phyloP scores from a whole-genome alignment of 257 asterid genomes.

The Striga asiatica region DNA sequence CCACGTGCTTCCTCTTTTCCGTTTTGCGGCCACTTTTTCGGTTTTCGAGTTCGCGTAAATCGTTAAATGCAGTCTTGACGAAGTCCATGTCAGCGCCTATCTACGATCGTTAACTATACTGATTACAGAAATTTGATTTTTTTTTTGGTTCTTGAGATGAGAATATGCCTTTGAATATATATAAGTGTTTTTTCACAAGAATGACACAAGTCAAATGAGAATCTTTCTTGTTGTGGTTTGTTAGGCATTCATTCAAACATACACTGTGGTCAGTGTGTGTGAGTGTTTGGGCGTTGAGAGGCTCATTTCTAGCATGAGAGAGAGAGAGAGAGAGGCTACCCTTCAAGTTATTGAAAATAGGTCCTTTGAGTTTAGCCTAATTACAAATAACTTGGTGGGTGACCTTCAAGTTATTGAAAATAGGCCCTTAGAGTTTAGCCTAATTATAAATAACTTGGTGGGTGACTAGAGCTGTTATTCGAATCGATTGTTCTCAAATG shows the following conservation, averaged over 20 bases:
- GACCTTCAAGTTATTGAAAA: no score
- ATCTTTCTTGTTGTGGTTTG: conserved; percentile 83
- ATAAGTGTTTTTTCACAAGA: conserved; percentile 37
- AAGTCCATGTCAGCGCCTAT: conserved; percentile 6
- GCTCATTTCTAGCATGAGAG: conserved; percentile 49
- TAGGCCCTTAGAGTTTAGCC: no score
- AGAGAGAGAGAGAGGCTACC: conserved; percentile 16
- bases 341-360: no score
- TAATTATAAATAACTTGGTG: no score
- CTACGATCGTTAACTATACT: neutral
- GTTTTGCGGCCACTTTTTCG: conserved; percentile 3
- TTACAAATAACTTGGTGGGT: no score
- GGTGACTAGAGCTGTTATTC: no score
- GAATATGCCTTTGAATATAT: conserved; percentile 20
- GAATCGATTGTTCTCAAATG: no score
- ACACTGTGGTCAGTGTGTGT: conserved; percentile 24
- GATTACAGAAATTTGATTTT: neutral
- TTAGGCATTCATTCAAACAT: conserved; percentile 39
- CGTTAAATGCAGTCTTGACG: conserved; percentile 14
- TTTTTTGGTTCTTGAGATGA: neutral
- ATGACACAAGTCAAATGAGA: conserved; percentile 22
- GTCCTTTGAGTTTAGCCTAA: neutral
- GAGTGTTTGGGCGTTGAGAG: conserved; percentile 40
- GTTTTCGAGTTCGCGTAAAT: conserved; percentile 16
- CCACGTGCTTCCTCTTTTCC: conserved; percentile 23